These are phyloP conservation scores for Borealophlyctis nickersoniae DNA, from an alignment of 192 early-diverging fungal species.

Conservation along the genomic window DNA sequence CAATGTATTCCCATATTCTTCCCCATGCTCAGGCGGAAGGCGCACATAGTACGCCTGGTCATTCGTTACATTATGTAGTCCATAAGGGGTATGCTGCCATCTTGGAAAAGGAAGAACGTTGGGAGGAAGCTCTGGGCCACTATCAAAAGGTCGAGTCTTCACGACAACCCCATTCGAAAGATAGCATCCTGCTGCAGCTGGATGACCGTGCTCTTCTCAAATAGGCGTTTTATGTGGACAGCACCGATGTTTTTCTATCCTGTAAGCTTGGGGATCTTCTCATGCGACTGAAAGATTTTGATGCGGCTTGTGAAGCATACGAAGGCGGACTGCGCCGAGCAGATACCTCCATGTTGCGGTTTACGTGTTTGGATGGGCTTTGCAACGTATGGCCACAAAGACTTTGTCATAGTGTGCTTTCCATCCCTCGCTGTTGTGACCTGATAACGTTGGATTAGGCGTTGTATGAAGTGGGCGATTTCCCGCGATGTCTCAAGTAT, in stretches of 20 bases:
- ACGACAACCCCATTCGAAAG: background rate
- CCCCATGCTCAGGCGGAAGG: conserved; percentile 4
- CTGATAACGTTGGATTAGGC: conserved; percentile 1
- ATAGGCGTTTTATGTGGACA: conserved; percentile 14
- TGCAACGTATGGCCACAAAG: background rate
- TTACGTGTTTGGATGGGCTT: conserved; percentile 15
- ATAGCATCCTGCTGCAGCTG: background rate
- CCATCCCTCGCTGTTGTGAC: too few relatives aligned
- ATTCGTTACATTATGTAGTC: conserved; percentile 14
- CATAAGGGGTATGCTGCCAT: conserved; percentile 16
- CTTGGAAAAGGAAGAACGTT: conserved; percentile 10
- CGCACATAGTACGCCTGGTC: conserved; percentile 18
- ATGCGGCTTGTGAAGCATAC: conserved; percentile 10
- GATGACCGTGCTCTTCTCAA: background rate
- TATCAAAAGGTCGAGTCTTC: conserved; percentile 9
- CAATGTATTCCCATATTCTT: too few relatives aligned
- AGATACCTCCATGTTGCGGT: background rate
- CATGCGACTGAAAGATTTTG: background rate
- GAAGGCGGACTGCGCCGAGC: background rate
- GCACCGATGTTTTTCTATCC: conserved; percentile 17
- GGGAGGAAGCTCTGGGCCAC: conserved; percentile 9
- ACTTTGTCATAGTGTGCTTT: background rate
- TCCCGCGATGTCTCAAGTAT: conserved; percentile 11
- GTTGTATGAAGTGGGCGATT: conserved; percentile 24
- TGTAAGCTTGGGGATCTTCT: conserved; percentile 13